phyloP scores from a whole-genome alignment of 805 yeast genomes.

The Aciculoconidium aculeatum region DNA sequence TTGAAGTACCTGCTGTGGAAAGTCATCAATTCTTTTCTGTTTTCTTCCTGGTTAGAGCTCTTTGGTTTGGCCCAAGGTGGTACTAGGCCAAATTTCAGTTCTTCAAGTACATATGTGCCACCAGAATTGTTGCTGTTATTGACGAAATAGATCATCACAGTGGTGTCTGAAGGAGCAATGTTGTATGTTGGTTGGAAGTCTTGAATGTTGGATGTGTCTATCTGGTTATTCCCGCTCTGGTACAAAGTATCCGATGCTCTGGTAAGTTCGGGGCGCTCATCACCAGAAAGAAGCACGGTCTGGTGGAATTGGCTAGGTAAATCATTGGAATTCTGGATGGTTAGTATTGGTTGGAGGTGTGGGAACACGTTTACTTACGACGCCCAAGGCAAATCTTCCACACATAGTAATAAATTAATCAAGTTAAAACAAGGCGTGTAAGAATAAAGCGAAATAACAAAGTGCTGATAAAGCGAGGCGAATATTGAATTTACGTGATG shows the following conservation, averaged over 20 bases:
- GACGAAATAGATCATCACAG: constrained; percentile 33
- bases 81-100: constrained; percentile 78
- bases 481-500: too few species aligned
- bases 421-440: too few species aligned
- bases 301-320: constrained; percentile 24
- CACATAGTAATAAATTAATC: constrained; percentile 55
- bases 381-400: constrained; percentile 52
- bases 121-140: constrained; percentile 4
- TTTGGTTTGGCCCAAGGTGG: constrained; percentile 60
- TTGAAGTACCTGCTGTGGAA: constrained; percentile 56
- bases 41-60: constrained; percentile 23
- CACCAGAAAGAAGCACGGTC: constrained; percentile 15
- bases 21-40: constrained; percentile 21
- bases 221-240: too few species aligned
- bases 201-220: constrained; percentile 2
- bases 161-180: constrained; percentile 53
- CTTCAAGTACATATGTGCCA: constrained; percentile 26
- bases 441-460: too few species aligned
- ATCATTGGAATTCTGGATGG: constrained; percentile 17
- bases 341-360: constrained; percentile 1
- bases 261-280: too few species aligned
- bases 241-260: too few species aligned
- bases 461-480: too few species aligned
- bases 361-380: constrained; percentile 28
- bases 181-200: constrained; percentile 42